A percentile compares a stretch with the other conserved stretches of the same genome.
Evolutionary conservation across 345 rosid species (phyloP).

Genomic region (Camelina hispida): DNA sequence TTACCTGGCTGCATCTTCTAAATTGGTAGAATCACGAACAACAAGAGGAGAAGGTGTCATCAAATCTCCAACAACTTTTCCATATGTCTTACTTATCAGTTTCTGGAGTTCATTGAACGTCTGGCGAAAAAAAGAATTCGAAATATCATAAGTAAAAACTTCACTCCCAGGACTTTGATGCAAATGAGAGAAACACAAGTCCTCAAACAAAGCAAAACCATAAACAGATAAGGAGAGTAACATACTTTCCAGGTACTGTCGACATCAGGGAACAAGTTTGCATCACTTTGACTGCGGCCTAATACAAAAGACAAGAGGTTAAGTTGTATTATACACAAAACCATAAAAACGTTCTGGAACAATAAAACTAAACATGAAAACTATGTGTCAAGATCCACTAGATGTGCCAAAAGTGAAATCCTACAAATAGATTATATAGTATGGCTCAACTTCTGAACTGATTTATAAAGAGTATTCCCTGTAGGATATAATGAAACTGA

Average conservation of each 20-base stretch:
- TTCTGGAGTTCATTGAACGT: slow-evolving; percentile 82
- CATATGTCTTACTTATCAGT: slow-evolving; percentile 72
- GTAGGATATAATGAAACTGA: not conserved
- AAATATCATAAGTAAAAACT: slow-evolving; percentile 2
- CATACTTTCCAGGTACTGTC: slow-evolving; percentile 94
- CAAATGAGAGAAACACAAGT: slow-evolving; percentile 13
- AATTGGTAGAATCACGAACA: slow-evolving; percentile 73
- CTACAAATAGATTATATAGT: not conserved
- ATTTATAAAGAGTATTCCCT: not conserved
- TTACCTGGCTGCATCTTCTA: slow-evolving; percentile 93
- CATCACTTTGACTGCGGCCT: slow-evolving; percentile 72
- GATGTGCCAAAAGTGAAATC: not conserved
- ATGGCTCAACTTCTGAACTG: slow-evolving; percentile 7
- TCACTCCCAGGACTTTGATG: not conserved
- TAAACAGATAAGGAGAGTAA: not conserved
- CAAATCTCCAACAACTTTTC: slow-evolving; percentile 90
- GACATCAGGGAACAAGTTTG: slow-evolving; percentile 76
- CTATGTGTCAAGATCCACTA: not conserved
- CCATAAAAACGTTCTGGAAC: not conserved
- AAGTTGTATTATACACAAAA: slow-evolving; percentile 29
- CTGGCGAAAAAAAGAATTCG: slow-evolving; percentile 43
- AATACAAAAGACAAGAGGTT: slow-evolving; percentile 30
- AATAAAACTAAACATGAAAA: not conserved
- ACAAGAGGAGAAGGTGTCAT: slow-evolving; percentile 91
- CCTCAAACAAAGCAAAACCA: not conserved